Evolutionary conservation across 176 grass and related monocot species (phyloP), one percentile per base, ranked within the genome.

Genomic region (Urochloa ruziziensis): DNA sequence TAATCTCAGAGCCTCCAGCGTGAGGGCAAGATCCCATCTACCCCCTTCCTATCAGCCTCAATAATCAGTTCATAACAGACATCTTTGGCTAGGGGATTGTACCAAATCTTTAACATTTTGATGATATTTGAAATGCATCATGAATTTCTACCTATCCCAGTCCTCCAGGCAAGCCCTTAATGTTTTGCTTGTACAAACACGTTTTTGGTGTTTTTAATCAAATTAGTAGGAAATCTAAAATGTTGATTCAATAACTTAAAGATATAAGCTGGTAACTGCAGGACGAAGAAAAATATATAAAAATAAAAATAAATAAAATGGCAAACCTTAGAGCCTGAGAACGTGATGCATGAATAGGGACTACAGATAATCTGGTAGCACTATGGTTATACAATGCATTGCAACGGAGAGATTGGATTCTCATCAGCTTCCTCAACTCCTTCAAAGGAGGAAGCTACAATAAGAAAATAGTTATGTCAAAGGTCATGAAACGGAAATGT

Each of bases 301-400:
- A 67, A 74, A 78, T 6, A 58, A 18, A 74, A 70, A 56, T 10
- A 10, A 56, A 56, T 3, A 52, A 69, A 57, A 40, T 47, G 32
- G 0, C 70, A 81, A 78, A 96, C 93, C 90, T 92, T 86, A 96
- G 80, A 53, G 93, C 93, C 88, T 96, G 93, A 77, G 93, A 96
- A 62, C 93, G 83, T 27, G 93, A 96, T 58, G 93, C 93, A 1
- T 92, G 88, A 89, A 96, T 89, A 75, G 93, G 93, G 73, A 92
- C 88, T 39, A 96, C 90, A 73, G 91, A 89, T 32, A 96, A 73
- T 75, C 91, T 92, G 17, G 76, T 89, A 30, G 85, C 87, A 3
- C 84, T 88, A 48, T 91, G 90, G 71, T 92, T 92, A 83, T 96
- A 96, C 35, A 96, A 51, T 10, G 91, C 63, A 91, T 87, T 92